Evolutionary conservation across 768 basidiomycete genomes (phyloP), one percentile per base, ranked within the genome.

Genomic region (Paxillus involutus): DNA sequence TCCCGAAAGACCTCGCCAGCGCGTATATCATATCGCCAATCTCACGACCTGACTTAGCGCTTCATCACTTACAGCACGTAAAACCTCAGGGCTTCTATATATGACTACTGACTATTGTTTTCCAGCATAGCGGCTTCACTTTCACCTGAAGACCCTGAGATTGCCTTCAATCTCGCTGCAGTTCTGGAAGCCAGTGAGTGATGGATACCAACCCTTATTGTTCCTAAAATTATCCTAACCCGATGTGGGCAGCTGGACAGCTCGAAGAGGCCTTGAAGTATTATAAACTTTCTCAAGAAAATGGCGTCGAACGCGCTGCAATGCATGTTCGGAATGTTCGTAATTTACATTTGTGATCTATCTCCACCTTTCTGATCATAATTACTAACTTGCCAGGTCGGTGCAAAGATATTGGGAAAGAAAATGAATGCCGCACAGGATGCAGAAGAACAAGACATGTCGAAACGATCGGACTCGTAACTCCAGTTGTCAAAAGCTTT

Each of bases 121-220:
- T 66, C 55, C 72, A 94, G 92, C 61, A 85, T 89, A 67, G 92
- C 92, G 46, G 78, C 84, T 42, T 84, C 85, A n/a, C 80, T 94
- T 61, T 81, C 86, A 55, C 92, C 92, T 44, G 88, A 91, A 69
- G 92, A 94, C 76, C 86, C 89, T 68, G 92, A 94, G 69, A 91
- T 94, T 64, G 86, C 89, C 14, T 94, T 93, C 78, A 94, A 94
- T 75, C 81, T 92, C 54, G 92, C 89, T 47, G 92, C 91, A 43
- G 90, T 94, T 62, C 79, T 94, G 56, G 92, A 94, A 84, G 91
- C 92, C 52, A 83, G 92, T 91, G 61, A 62, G 86, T 78, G 52
- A 55, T 63, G 39, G 47, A 51, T 58, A 60, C 52, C 56, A 55
- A 56, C 55, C 54, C 65, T 67, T 68, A 71, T 71, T 75, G 69